A percentile compares a stretch with the other conserved stretches of the same genome.
These are phyloP conservation scores for Hypoxylon sp. DNA, from an alignment of 2,329 filamentous ascomycete species.

Conservation along the genomic window DNA sequence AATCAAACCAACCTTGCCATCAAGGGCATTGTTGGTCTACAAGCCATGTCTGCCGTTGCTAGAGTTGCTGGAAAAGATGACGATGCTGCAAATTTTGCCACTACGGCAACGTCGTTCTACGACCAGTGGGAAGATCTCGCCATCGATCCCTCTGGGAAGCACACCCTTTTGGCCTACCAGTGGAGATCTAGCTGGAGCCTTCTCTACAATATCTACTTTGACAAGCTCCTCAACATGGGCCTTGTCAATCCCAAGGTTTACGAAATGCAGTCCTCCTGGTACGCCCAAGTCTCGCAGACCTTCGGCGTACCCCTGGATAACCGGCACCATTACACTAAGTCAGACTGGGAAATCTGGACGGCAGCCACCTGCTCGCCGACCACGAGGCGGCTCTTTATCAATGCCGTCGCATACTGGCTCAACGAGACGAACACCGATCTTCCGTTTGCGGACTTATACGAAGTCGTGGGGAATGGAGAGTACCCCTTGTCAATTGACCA, in stretches of 20 bases:
- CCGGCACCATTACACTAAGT: constrained; percentile 79
- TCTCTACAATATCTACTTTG: constrained; percentile 52
- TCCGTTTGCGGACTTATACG: constrained; percentile 77
- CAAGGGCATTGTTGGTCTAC: constrained; percentile 84
- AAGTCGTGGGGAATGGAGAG: constrained; percentile 72
- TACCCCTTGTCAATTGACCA: constrained; percentile 64
- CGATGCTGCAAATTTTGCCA: constrained; percentile 72
- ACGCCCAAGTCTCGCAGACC: constrained; percentile 71
- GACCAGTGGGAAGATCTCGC: constrained; percentile 46
- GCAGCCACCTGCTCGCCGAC: constrained; percentile 73
- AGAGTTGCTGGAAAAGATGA: constrained; percentile 67
- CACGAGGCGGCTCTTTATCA: constrained; percentile 72
- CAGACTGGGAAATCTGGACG: constrained; percentile 81
- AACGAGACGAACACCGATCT: constrained; percentile 76
- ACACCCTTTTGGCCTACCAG: constrained; percentile 52
- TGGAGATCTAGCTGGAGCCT: constrained; percentile 51
- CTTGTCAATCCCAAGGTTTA: constrained; percentile 50
- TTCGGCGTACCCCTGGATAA: constrained; percentile 80
- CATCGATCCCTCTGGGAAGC: constrained; percentile 46
- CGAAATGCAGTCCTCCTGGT: constrained; percentile 54
- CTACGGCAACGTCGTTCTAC: constrained; percentile 58
- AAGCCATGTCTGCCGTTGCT: constrained; percentile 76
- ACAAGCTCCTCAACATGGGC: constrained; percentile 56
- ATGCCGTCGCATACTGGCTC: constrained; percentile 76
- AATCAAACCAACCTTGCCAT: constrained; percentile 82